Base-by-base conservation (phyloP, 2,329 filamentous ascomycete genomes). In the Fusarium proliferatum region DNA sequence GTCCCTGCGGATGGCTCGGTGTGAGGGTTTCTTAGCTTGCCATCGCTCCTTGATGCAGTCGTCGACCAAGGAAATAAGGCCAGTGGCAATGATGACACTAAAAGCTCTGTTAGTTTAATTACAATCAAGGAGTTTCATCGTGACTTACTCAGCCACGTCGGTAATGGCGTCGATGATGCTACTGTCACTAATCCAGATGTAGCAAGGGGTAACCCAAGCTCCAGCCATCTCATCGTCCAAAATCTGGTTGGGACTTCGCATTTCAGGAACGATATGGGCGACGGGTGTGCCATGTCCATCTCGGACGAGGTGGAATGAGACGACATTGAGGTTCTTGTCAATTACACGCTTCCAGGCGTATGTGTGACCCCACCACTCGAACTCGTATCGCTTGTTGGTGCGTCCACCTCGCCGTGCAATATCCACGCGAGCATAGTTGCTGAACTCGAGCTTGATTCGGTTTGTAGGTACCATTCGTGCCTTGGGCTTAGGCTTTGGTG, bases 401-500 rank as follows among this genome's bases (percentile, higher is more conserved):
- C 90, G 91, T 60, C 87, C 87, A 49, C 87, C 85, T 75, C 90
- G 91, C 57, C 94, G 90, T 75, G 89, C 91, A 57, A 99, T 85
- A 73, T 97, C 93, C 45, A 98, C 91, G 77, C 96, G 94, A 5
- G 96, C 96, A 81, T 99, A 99, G 84, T 98, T 99, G 74, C 94
- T 97, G 81, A 98, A 99, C 81, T 98, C 96, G 39, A 99, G 88
- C 83, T 95, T 94, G 81, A 96, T 93, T 41, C 89, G 92, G 81
- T 97, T 94, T 65, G 92, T 93, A 23, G 93, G 89, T 49, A 86
- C 79, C 60, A 82, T 78, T 46, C 77, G 77, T 45, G 83, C 81
- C 61, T 80, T 84, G 30, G 81, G 78, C 64, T 79, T 80, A 34
- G 76, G 67, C 42, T 79, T 78, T 58, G 75, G 69, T 45, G 71